Base-by-base conservation (phyloP, 1,139 yeast species). In the Nematodospora anomalae region DNA sequence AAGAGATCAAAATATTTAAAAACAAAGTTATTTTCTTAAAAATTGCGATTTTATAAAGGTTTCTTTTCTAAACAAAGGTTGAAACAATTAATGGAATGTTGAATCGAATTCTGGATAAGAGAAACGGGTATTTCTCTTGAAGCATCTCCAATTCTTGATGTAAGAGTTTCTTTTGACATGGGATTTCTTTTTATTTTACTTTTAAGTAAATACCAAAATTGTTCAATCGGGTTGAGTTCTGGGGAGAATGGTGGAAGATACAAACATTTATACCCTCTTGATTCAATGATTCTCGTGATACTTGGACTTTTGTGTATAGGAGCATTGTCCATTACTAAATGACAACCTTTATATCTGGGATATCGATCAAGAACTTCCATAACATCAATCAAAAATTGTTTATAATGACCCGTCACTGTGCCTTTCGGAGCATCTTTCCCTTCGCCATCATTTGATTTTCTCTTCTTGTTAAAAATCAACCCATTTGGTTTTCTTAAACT, bases 221-320 rank as follows among this genome's bases (percentile, higher is more conserved):
- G 47, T 25, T 43, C 47, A 38, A 37, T 45, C 16, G 44, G 45
- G 14, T 44, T 44, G 12, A 42, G 24, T 26, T 44, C 43, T 18
- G 45, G 49, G 3, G 47, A 44, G 26, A 38, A 42, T 26, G 44
- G 45, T 1, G 47, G 46, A 5, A 42, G 22, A 30, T 42, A 43
- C 16, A 43, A 32, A 2, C 38, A 13, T 23, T 35, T 38, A 26
- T 40, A 45, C 4, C 47, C 45, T 16, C 33, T 21, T 8, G 40
- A 40, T n/a, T 28, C 10, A 12, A 43, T 28, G 15, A 43, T 41
- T 27, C 43, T 24, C 4, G 10, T 3, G 32, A 45, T 39, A 33
- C 46, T 43, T 16, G 37, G 26, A 29, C 37, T 33, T 25, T 37
- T 42, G 20, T 38, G 40, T 32, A 40, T 37, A 22, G 36, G 30